Evolutionary conservation across 179 eudicot genomes (phyloP), one percentile per base, ranked within the genome.

Genomic region (Beta lomatogona): DNA sequence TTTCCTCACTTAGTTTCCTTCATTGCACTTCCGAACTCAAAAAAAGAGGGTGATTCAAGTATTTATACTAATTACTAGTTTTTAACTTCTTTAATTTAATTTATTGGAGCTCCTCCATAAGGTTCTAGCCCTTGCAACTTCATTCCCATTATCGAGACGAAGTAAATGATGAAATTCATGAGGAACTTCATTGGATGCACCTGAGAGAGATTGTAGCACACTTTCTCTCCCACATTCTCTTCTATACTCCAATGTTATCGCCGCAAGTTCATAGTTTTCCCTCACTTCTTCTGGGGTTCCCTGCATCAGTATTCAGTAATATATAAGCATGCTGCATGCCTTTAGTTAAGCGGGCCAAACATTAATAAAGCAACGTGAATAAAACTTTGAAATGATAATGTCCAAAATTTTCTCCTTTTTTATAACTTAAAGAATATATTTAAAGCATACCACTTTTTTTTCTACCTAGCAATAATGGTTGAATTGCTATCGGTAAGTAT

Each of bases 201-300:
- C 71, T 45, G 88, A 83, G 6, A 86, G 86, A 25, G 88, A 86
- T 12, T 83, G 75, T n/a, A 86, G 55, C 73, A 86, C 84, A 74
- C 80, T 80, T 21, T 86, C 86, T 61, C 88, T 83, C 66, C 85
- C 83, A 74, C 88, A 86, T 78, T 86, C 88, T 76, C 88, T 77
- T 71, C 88, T 80, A 53, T 83, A 83, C 79, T 86, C 88, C 70
- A 86, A 65, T 0, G 81, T 80, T 44, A 86, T 68, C 31, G 82
- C 82, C 14, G 67, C 82, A 6, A 83, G 72, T 36, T 86, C 88
- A n/a, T 75, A 36, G 5, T 75, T 80, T 45, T 72, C 83, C 77
- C 86, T 83, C 61, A 80, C 77, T 25, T 74, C 28, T 73, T 77
- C 86, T n/a, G 88, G 86, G 15, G 82, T 77, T 67, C 88, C 86